phyloP scores from a whole-genome alignment of 83 land plant genomes.

The Picea abies region DNA sequence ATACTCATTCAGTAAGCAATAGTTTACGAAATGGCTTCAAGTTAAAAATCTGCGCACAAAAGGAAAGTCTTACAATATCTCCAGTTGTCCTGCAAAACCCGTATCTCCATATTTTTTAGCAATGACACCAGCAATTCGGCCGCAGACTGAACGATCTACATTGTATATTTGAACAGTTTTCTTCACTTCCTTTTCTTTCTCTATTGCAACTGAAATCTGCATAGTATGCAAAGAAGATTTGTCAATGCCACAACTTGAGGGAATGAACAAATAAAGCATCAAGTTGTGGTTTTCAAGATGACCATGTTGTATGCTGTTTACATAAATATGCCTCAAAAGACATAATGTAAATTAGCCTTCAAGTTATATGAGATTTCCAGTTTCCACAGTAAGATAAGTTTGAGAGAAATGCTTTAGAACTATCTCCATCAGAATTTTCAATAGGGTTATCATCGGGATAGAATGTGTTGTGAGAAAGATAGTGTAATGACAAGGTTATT shows the following conservation, averaged over 20 bases:
- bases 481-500: too few relatives aligned
- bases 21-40: background rate
- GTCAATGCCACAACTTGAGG: background rate
- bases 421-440: too few relatives aligned
- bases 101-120: constrained; percentile 97
- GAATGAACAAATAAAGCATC: too few relatives aligned
- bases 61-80: constrained; percentile 66
- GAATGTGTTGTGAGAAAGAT: too few relatives aligned
- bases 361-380: too few relatives aligned
- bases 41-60: constrained; percentile 5
- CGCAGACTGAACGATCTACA: constrained; percentile 95
- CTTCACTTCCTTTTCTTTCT: constrained; percentile 69
- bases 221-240: background rate
- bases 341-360: too few relatives aligned
- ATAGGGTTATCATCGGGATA: too few relatives aligned
- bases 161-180: constrained; percentile 77
- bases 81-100: constrained; percentile 96
- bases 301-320: too few relatives aligned
- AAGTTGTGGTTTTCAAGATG: too few relatives aligned
- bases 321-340: too few relatives aligned
- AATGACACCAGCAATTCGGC: constrained; percentile 90
- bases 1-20: background rate
- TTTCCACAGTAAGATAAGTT: too few relatives aligned
- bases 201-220: constrained; percentile 90
- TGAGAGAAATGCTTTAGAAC: too few relatives aligned